Evolutionary conservation across 306 rosid species (phyloP).

Genomic region (Cucumis sativus): DNA sequence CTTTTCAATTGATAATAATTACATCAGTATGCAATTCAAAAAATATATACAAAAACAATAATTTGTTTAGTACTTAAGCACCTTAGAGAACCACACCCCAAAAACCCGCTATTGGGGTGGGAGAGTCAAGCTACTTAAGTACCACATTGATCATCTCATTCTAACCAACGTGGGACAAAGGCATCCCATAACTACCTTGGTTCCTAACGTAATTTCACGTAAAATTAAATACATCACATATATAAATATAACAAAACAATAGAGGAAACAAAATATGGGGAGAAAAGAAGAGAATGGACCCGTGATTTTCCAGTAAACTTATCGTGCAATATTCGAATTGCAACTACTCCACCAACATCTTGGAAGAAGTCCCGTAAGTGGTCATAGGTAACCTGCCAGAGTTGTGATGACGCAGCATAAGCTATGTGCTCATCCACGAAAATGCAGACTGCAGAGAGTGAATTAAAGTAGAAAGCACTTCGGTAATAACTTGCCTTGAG

Average conservation of each 20-base stretch:
- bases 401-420: neutral
- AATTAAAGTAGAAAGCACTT: neutral
- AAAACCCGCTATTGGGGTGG: too few species aligned
- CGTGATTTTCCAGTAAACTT: slow-evolving; percentile 83
- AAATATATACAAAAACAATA: too few species aligned
- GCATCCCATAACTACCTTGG: too few species aligned
- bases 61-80: too few species aligned
- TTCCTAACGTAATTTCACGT: too few species aligned
- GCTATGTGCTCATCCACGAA: neutral
- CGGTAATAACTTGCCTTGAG: slow-evolving; percentile 28
- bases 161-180: too few species aligned
- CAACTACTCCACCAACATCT: slow-evolving; percentile 79
- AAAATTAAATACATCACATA: neutral
- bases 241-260: neutral
- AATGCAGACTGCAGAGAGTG: neutral
- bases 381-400: slow-evolving; percentile 55
- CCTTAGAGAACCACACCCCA: too few species aligned
- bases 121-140: too few species aligned
- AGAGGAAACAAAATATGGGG: neutral
- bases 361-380: slow-evolving; percentile 61
- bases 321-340: slow-evolving; percentile 64
- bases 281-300: slow-evolving; percentile 32
- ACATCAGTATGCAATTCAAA: too few species aligned
- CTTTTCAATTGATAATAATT: too few species aligned
- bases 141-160: too few species aligned